These are phyloP conservation scores for Didymellaceae sp. DNA, from an alignment of 2,329 filamentous ascomycete genomes.

Conservation along the genomic window DNA sequence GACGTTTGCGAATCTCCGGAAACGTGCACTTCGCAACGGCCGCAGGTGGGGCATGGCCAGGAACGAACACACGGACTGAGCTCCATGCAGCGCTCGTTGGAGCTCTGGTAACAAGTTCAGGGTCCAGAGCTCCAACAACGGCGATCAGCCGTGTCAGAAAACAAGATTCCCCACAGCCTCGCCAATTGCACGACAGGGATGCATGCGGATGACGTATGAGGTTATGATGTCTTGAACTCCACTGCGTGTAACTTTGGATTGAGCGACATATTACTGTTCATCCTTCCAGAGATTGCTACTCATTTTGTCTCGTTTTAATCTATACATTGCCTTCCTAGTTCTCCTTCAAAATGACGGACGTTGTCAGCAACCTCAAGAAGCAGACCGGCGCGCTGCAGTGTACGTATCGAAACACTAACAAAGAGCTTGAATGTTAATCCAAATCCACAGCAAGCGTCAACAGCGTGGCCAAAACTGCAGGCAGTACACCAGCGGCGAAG, in stretches of 20 bases:
- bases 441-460: constrained; percentile 34
- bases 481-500: constrained; percentile 31
- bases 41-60: neutral
- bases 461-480: constrained; percentile 38
- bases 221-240: constrained; percentile 15
- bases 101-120: neutral
- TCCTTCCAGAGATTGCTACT: neutral
- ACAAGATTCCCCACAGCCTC: constrained; percentile 20
- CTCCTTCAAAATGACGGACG: constrained; percentile 37
- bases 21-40: neutral
- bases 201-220: constrained; percentile 16
- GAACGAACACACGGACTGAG: constrained; percentile 3
- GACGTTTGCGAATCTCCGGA: neutral
- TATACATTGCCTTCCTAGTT: neutral
- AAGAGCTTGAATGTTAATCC: neutral
- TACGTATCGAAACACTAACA: constrained; percentile 25
- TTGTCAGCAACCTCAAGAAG: constrained; percentile 50
- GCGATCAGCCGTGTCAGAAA: constrained; percentile 16
- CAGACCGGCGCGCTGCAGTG: constrained; percentile 52
- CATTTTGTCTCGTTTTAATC: neutral
- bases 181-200: constrained; percentile 19
- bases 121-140: constrained; percentile 9
- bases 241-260: constrained; percentile 2
- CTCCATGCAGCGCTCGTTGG: constrained; percentile 8
- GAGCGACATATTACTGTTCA: constrained; percentile 1